Percentiles rank a stretch among this genome's conserved stretches.
Evolutionary conservation across 352 stramenopile genomes (phyloP).

Genomic region (Vaucheria bursata): DNA sequence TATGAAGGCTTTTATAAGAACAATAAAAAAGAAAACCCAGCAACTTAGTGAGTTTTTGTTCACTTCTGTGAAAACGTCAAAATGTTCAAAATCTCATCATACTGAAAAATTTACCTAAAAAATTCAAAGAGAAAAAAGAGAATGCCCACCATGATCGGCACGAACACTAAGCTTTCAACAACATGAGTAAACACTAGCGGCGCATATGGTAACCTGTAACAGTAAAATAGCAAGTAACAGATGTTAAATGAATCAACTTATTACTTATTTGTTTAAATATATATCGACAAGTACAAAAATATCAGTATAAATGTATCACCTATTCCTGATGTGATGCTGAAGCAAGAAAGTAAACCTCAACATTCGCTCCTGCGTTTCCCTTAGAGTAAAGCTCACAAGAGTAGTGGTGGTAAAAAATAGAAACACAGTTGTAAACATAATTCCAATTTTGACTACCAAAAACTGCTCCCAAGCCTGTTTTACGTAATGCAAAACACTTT

Average conservation of each 20-base stretch:
- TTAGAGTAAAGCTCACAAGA: slow-evolving; percentile 79
- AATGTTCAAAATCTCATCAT: too few relatives aligned
- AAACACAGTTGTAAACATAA: slow-evolving; percentile 77
- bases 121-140: slow-evolving; percentile 89
- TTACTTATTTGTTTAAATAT: too few relatives aligned
- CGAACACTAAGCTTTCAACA: slow-evolving; percentile 79
- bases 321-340: slow-evolving; percentile 58
- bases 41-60: too few relatives aligned
- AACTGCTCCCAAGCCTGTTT: slow-evolving; percentile 41
- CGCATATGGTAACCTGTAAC: slow-evolving; percentile 56
- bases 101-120: slow-evolving; percentile 58
- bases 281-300: too few relatives aligned
- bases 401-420: slow-evolving; percentile 84
- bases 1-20: too few relatives aligned
- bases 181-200: slow-evolving; percentile 74
- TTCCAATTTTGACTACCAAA: slow-evolving; percentile 68
- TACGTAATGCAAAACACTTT: too few relatives aligned
- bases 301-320: too few relatives aligned
- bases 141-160: slow-evolving; percentile 83
- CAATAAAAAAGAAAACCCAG: too few relatives aligned
- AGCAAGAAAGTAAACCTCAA: slow-evolving; percentile 79
- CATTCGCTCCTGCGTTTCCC: slow-evolving; percentile 83
- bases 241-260: neutral
- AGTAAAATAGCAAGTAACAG: neutral
- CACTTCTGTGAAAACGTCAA: too few relatives aligned